These are phyloP conservation scores for Phlebiopsis gigantea DNA, from an alignment of 768 basidiomycete species.

Conservation along the genomic window DNA sequence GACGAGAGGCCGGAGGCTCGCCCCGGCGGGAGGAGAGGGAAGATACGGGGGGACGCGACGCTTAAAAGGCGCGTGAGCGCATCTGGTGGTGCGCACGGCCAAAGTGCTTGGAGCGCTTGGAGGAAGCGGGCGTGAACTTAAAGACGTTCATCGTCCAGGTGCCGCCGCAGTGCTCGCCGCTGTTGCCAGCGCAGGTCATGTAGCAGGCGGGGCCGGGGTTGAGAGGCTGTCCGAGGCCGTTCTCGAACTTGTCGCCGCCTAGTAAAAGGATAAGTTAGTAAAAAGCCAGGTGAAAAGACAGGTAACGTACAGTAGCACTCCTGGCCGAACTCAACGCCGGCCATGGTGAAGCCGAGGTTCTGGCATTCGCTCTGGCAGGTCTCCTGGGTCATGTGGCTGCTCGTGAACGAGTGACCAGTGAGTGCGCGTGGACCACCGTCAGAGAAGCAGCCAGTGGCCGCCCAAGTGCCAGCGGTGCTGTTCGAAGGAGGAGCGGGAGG, in stretches of 20 bases:
- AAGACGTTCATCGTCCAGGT: slow-evolving; percentile 16
- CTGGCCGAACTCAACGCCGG: slow-evolving; percentile 28
- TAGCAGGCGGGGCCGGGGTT: slow-evolving; percentile 13
- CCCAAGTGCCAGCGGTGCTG: slow-evolving; percentile 12
- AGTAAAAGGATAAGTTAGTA: too few species aligned
- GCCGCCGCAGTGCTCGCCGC: slow-evolving; percentile 14
- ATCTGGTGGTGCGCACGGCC: slow-evolving; percentile 10
- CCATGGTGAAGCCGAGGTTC: slow-evolving; percentile 23
- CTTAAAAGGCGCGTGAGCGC: slow-evolving; percentile 9
- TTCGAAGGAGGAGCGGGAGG: slow-evolving; percentile 2
- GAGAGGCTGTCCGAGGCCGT: slow-evolving; percentile 12
- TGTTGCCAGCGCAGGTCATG: slow-evolving; percentile 15
- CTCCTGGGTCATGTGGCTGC: slow-evolving; percentile 23
- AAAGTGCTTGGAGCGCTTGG: slow-evolving; percentile 15
- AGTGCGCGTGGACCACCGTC: slow-evolving; percentile 20
- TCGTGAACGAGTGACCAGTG: slow-evolving; percentile 17
- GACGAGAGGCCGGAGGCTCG: too few species aligned
- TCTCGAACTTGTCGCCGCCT: slow-evolving; percentile 18
- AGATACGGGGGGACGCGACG: too few species aligned
- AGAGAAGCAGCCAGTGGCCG: slow-evolving; percentile 14
- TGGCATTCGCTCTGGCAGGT: slow-evolving; percentile 27
- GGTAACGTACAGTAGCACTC: slow-evolving; percentile 28
- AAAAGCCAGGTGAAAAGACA: too few species aligned
- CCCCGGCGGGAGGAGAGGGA: too few species aligned
- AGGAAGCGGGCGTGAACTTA: not conserved